These are phyloP conservation scores for Brassica cretica DNA, from an alignment of 345 rosid genomes.

Conservation along the genomic window DNA sequence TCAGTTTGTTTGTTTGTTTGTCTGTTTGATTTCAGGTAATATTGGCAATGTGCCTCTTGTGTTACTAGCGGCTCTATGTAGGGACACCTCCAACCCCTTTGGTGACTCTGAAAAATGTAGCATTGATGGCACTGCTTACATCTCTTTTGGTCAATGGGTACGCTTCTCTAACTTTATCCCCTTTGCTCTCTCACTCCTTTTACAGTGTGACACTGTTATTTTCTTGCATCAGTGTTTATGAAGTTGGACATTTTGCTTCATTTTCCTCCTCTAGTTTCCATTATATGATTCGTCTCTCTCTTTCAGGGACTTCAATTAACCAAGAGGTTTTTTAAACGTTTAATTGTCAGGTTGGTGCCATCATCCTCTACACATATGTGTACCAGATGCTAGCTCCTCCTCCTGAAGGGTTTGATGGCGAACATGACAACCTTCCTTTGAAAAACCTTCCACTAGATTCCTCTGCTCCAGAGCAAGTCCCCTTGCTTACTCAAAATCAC, in stretches of 20 bases:
- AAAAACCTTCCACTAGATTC: constrained; percentile 52
- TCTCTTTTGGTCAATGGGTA: constrained; percentile 99
- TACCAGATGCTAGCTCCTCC: constrained; percentile 94
- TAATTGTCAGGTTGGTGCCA: constrained; percentile 84
- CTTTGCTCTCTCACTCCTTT: background rate
- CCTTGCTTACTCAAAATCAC: constrained; percentile 59
- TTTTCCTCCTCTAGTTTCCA: constrained; percentile 13
- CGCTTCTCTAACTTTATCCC: constrained; percentile 16
- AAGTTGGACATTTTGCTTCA: constrained; percentile 8
- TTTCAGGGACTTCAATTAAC: background rate
- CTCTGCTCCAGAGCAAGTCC: constrained; percentile 58
- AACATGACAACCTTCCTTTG: constrained; percentile 55
- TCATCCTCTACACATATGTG: constrained; percentile 91
- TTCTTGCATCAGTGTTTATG: constrained; percentile 6
- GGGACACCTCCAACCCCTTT: constrained; percentile 83
- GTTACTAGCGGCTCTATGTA: constrained; percentile 84
- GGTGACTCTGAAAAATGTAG: constrained; percentile 79
- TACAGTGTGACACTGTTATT: background rate
- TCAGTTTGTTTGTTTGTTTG: background rate
- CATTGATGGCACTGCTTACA: constrained; percentile 91
- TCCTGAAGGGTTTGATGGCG: constrained; percentile 80
- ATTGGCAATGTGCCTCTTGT: constrained; percentile 99
- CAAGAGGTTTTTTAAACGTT: background rate
- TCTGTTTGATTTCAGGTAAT: constrained; percentile 64
- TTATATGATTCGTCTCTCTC: background rate